Percentiles rank a stretch among this genome's conserved stretches.
phyloP scores from a whole-genome alignment of 2,329 filamentous ascomycete species.

The Ophiostoma ulmi region DNA sequence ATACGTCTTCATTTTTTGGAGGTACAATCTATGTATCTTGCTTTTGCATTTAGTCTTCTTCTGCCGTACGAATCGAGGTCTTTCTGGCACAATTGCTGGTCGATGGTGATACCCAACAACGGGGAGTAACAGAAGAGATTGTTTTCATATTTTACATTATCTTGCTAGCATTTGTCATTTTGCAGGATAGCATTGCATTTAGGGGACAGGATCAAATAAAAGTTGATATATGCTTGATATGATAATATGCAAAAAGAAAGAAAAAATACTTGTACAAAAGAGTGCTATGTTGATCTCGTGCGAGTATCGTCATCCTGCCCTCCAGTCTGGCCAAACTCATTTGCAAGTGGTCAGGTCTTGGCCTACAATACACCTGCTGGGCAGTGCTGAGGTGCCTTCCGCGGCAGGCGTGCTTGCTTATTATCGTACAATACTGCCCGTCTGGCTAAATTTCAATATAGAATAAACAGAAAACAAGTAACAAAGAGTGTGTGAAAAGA shows the following conservation, averaged over 20 bases:
- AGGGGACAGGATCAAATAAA: background rate
- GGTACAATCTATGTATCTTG: background rate
- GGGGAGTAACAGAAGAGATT: background rate
- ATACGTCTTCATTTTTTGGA: background rate
- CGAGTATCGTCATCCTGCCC: background rate
- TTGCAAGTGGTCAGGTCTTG: background rate
- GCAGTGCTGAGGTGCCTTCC: background rate
- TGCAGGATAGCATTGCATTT: background rate
- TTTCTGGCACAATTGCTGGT: background rate
- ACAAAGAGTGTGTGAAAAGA: background rate
- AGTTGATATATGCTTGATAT: background rate
- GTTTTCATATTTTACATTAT: background rate
- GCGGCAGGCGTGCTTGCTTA: background rate
- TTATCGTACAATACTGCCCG: background rate
- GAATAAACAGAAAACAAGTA: background rate
- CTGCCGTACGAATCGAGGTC: background rate
- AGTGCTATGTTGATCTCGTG: background rate
- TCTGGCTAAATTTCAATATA: background rate
- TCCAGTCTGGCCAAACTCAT: background rate
- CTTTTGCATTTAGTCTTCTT: background rate
- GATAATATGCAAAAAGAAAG: background rate
- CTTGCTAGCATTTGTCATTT: background rate
- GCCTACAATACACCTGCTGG: background rate
- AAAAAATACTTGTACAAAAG: background rate
- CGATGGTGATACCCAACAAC: background rate